Evolutionary conservation across 1,139 yeast species (phyloP).

Genomic region (Nakaseomyces uthaithaninus): DNA sequence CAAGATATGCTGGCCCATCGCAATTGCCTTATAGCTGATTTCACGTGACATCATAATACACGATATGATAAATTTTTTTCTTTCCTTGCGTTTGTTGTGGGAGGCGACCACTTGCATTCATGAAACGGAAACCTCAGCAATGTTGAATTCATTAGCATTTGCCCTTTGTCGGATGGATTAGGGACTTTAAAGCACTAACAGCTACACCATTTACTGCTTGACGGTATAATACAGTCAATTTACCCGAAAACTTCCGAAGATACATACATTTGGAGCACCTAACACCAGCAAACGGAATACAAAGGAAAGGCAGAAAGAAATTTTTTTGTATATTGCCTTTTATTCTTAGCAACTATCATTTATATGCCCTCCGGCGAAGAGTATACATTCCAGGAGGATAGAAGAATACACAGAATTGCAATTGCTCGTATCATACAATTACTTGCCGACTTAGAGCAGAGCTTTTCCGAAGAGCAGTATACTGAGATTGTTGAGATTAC

Average conservation of each 20-base stretch:
- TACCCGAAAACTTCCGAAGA: too few relatives aligned
- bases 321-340: neutral
- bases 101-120: neutral
- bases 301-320: too few relatives aligned
- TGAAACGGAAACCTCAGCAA: too few relatives aligned
- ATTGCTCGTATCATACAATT: constrained; percentile 4
- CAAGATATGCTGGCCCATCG: neutral
- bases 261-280: too few relatives aligned
- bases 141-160: too few relatives aligned
- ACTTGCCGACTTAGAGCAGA: constrained; percentile 12
- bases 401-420: neutral
- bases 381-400: neutral
- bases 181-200: too few relatives aligned
- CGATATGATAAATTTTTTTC: neutral
- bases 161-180: too few relatives aligned
- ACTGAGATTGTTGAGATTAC: constrained; percentile 19
- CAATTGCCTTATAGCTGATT: too few relatives aligned
- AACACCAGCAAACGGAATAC: too few relatives aligned
- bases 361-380: neutral
- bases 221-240: too few relatives aligned
- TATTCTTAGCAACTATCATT: too few relatives aligned
- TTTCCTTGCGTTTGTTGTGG: neutral
- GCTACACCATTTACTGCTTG: too few relatives aligned
- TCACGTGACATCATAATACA: neutral
- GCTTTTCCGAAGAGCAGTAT: constrained; percentile 18